Evolutionary conservation across 1,139 yeast genomes (phyloP).

Genomic region (Maudiozyma humilis): DNA sequence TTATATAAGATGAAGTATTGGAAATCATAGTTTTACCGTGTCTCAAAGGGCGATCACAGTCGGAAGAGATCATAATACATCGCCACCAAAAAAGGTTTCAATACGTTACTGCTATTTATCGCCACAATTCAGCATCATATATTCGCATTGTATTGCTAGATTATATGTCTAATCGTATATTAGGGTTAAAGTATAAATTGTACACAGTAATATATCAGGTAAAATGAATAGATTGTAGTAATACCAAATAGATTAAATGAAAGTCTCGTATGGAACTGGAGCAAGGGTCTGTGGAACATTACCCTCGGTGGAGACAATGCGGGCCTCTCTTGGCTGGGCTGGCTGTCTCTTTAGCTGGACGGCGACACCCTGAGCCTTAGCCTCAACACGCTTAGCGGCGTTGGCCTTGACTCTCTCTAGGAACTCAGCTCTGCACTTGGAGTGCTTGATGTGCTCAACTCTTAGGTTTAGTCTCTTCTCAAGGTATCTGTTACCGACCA

Average conservation of each 20-base stretch:
- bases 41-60: too few relatives aligned
- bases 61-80: too few relatives aligned
- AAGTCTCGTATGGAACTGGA: slow-evolving; percentile 99
- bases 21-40: neutral
- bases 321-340: slow-evolving; percentile 91
- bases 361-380: slow-evolving; percentile 88
- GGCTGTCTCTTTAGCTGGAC: slow-evolving; percentile 97
- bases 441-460: slow-evolving; percentile 98
- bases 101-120: neutral
- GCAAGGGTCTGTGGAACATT: slow-evolving; percentile 94
- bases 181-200: slow-evolving; percentile 9
- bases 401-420: slow-evolving; percentile 95
- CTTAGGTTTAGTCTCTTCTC: slow-evolving; percentile 98
- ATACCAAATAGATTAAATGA: slow-evolving; percentile 55
- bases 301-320: slow-evolving; percentile 67
- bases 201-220: slow-evolving; percentile 14
- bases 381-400: slow-evolving; percentile 90
- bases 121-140: neutral
- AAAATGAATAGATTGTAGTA: slow-evolving; percentile 7
- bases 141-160: neutral
- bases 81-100: too few relatives aligned
- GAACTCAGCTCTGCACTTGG: slow-evolving; percentile 99
- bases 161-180: slow-evolving; percentile 6
- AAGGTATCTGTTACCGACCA: slow-evolving; percentile 97
- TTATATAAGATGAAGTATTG: neutral